Base-by-base conservation (phyloP, 768 basidiomycete genomes). In the Cystofilobasidium macerans region DNA sequence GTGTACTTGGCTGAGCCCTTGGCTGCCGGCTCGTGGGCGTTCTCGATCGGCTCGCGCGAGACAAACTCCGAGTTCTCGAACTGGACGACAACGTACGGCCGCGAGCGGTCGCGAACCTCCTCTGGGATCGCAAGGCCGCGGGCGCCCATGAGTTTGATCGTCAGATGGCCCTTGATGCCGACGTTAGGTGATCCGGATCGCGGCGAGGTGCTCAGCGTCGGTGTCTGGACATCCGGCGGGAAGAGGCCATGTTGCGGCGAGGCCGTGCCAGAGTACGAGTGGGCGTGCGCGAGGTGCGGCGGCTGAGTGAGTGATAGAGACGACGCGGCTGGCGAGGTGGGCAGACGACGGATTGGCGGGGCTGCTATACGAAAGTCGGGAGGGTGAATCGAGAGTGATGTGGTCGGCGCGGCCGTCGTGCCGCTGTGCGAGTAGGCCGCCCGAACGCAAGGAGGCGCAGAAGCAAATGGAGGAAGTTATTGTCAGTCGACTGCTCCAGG, bases 11-110 rank as follows among this genome's bases (percentile, higher is more conserved):
- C 82, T 45, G 82, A 81, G 71, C 89, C 90, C 75, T 86, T 89
- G 76, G 89, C 87, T 77, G 90, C 88, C 0, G 67, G 70, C 80
- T 88, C 91, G 79, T 88, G 88, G 22, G 81, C 79, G 76, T 89
- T 88, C 70, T 84, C 83, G 30, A 86, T 88, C 32, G 91, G 89
- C 75, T 94, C 89, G 53, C 95, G 80, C 71, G 85, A 86, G 75
- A 99, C 86, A 74, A 97, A 99, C 78, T 99, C 95, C 81, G 91
- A 97, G 77, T 98, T 88, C 79, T 99, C 95, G 77, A 97, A 99
- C 77, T 92, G 88, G 71, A 93, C 92, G 75, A 98, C 93, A 71
- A 92, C 88, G 75, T 99, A 98, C 16, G 76, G 76, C 68, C 75
- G 71, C 16, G 74, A 72, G 48, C 71, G 63, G 11, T 68, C 69